Conservation (phyloP, 1,139 yeast species). For the Diutina sp. region DNA sequence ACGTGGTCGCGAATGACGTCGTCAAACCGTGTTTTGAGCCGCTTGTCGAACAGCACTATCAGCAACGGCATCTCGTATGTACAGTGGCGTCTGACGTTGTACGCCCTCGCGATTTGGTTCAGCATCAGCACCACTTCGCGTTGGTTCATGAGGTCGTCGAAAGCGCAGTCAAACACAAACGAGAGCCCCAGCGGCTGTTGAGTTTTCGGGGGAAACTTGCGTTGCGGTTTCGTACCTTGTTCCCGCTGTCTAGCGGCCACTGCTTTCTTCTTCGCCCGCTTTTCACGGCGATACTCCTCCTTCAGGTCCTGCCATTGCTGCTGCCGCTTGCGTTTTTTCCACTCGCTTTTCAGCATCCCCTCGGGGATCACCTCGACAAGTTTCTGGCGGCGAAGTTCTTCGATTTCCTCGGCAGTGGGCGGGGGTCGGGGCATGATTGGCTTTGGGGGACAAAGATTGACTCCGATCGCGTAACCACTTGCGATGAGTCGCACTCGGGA, state of each 20-base stretch:
- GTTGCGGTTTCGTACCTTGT: conserved; percentile 14
- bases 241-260: conserved; percentile 20
- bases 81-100: conserved; percentile 63
- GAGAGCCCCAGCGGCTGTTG: conserved; percentile 35
- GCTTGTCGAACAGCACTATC: conserved; percentile 55
- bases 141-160: conserved; percentile 79
- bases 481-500: background rate
- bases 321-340: conserved; percentile 57
- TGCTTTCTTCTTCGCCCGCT: conserved; percentile 20
- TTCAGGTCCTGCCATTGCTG: conserved; percentile 54
- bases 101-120: conserved; percentile 70
- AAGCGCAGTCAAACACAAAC: conserved; percentile 74
- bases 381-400: background rate
- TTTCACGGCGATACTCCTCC: conserved; percentile 44
- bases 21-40: conserved; percentile 58
- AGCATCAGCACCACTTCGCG: conserved; percentile 69
- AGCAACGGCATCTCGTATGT: conserved; percentile 44
- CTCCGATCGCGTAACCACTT: background rate
- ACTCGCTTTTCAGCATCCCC: conserved; percentile 41
- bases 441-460: background rate
- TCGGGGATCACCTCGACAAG: background rate
- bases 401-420: background rate
- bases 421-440: background rate
- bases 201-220: conserved; percentile 15
- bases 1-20: conserved; percentile 43